Conservation (phyloP, 441 rosid species). For the Breynia disticha region DNA sequence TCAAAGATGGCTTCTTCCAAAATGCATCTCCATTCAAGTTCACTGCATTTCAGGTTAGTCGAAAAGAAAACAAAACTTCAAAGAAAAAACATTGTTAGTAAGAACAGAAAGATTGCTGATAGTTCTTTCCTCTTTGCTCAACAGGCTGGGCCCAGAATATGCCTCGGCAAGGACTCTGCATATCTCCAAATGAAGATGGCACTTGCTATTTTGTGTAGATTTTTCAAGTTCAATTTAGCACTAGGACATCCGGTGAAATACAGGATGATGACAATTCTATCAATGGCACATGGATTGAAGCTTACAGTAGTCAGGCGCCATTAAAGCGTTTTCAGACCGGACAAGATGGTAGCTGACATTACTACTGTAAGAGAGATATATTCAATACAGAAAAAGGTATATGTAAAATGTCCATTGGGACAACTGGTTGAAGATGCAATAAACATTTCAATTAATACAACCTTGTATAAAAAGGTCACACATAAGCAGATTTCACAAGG, state of each 20-base stretch:
- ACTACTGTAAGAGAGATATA: no score
- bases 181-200: slow-evolving; percentile 98
- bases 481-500: no score
- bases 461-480: no score
- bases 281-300: slow-evolving; percentile 82
- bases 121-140: slow-evolving; percentile 4
- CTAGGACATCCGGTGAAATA: slow-evolving; percentile 80
- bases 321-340: slow-evolving; percentile 9
- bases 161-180: slow-evolving; percentile 95
- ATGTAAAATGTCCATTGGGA: no score
- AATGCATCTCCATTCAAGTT: slow-evolving; percentile 91
- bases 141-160: slow-evolving; percentile 91
- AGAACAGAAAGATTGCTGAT: no score
- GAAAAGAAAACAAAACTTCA: slow-evolving; percentile 4
- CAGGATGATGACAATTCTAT: slow-evolving; percentile 89
- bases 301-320: slow-evolving; percentile 42
- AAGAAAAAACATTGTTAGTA: background rate
- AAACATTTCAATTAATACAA: no score
- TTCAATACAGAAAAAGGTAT: no score
- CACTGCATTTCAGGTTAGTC: slow-evolving; percentile 77
- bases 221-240: slow-evolving; percentile 60
- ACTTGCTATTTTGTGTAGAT: slow-evolving; percentile 71
- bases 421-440: no score
- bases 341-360: no score
- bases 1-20: slow-evolving; percentile 73